phyloP scores from a whole-genome alignment of 2,329 filamentous ascomycete genomes.

The Diaporthe amygdali region DNA sequence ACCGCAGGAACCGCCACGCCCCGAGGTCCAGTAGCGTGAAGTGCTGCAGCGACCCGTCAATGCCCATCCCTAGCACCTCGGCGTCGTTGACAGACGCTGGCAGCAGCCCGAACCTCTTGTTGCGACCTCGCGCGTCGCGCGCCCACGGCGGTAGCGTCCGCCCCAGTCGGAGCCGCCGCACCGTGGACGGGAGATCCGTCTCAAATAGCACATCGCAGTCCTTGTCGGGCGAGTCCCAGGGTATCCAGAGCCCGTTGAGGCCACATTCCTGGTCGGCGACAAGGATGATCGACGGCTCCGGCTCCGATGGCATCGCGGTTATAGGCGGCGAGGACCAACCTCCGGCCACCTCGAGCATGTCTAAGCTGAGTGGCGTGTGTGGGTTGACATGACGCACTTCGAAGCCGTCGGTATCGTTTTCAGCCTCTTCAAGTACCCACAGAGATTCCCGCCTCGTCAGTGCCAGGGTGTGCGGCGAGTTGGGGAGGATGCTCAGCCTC shows the following conservation, averaged over 20 bases:
- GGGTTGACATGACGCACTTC: conserved; percentile 50
- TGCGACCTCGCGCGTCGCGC: conserved; percentile 32
- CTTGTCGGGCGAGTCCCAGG: conserved; percentile 44
- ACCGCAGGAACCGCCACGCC: conserved; percentile 72
- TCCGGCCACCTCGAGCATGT: conserved; percentile 52
- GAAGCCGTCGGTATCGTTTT: background rate
- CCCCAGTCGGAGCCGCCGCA: conserved; percentile 61
- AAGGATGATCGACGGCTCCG: conserved; percentile 48
- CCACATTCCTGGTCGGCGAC: conserved; percentile 53
- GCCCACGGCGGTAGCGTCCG: conserved; percentile 60
- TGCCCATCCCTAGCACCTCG: conserved; percentile 67
- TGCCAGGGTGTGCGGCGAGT: conserved; percentile 52
- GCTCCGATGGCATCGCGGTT: conserved; percentile 18
- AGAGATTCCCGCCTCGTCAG: conserved; percentile 61
- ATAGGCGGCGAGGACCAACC: conserved; percentile 27
- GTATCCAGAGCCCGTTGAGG: conserved; percentile 57
- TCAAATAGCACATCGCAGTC: conserved; percentile 58
- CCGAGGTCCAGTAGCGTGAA: conserved; percentile 69
- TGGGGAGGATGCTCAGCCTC: conserved; percentile 42
- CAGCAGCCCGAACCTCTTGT: conserved; percentile 47
- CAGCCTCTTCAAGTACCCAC: conserved; percentile 50
- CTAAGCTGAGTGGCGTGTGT: conserved; percentile 46
- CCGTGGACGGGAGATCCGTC: conserved; percentile 58
- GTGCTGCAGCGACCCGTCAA: conserved; percentile 73
- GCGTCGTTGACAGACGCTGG: conserved; percentile 48